Percentiles rank a stretch among this genome's conserved stretches.
Evolutionary conservation across 2,329 filamentous ascomycete genomes (phyloP).

Genomic region (Hypoxylon sp.): DNA sequence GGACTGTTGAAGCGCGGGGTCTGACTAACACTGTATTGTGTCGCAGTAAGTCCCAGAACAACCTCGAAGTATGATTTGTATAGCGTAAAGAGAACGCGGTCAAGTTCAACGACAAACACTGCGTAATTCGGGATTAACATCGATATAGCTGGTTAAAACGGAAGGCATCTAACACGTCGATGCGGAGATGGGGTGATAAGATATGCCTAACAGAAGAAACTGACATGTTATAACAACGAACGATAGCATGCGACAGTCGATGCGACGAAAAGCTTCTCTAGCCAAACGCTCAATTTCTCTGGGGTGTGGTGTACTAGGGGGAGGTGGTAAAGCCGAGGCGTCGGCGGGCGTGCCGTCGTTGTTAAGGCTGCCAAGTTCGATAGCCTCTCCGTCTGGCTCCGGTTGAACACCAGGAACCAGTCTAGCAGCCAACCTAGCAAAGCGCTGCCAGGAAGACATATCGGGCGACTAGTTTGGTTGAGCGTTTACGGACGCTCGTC

Average conservation of each 20-base stretch:
- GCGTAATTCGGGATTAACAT: not conserved
- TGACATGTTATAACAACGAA: constrained; percentile 3
- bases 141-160: not conserved
- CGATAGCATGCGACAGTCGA: not conserved
- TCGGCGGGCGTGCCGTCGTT: not conserved
- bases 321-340: not conserved
- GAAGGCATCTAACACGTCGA: not conserved
- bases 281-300: not conserved
- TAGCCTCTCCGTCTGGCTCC: constrained; percentile 1
- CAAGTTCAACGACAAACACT: constrained; percentile 14
- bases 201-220: not conserved
- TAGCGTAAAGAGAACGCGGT: not conserved
- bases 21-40: constrained; percentile 17
- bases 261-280: not conserved
- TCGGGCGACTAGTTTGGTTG: too few relatives aligned
- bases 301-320: not conserved
- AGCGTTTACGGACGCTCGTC: not conserved
- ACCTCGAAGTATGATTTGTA: constrained; percentile 5
- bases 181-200: not conserved
- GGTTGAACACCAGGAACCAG: not conserved
- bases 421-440: not conserved
- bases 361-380: constrained; percentile 5
- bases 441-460: not conserved
- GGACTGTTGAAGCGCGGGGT: not conserved
- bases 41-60: not conserved